Conservation (phyloP, 2,329 filamentous ascomycete genomes). For the Cercospora brassicicola region DNA sequence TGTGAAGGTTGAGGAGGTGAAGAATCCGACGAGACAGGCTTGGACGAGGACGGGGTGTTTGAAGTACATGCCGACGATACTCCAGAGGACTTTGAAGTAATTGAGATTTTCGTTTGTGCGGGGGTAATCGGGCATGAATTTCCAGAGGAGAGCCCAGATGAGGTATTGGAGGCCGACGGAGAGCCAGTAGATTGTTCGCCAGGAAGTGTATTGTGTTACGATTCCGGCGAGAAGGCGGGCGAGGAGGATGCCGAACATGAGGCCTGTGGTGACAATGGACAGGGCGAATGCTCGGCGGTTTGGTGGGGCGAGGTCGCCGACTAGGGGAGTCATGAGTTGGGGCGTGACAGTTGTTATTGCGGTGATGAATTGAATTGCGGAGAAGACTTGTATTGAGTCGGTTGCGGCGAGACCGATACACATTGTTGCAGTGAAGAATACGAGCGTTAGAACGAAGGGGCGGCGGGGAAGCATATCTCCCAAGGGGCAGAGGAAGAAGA, state of each 20-base stretch:
- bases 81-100: conserved; percentile 65
- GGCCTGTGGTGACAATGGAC: conserved; percentile 71
- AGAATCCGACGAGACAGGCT: conserved; percentile 65
- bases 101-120: conserved; percentile 66
- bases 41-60: conserved; percentile 70
- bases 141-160: conserved; percentile 64
- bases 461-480: conserved; percentile 69
- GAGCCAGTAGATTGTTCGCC: conserved; percentile 79
- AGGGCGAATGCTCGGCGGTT: conserved; percentile 67
- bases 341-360: conserved; percentile 80
- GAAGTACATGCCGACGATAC: conserved; percentile 63
- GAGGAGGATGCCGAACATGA: conserved; percentile 73
- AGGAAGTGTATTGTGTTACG: conserved; percentile 69
- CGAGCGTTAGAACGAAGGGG: conserved; percentile 66
- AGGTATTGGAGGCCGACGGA: conserved; percentile 69
- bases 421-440: conserved; percentile 64
- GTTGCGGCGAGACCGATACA: conserved; percentile 73
- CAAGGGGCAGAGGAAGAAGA: conserved; percentile 73
- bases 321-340: conserved; percentile 71
- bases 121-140: conserved; percentile 80
- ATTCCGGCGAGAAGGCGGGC: conserved; percentile 75
- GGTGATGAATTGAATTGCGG: conserved; percentile 69
- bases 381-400: conserved; percentile 62
- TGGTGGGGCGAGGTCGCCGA: conserved; percentile 73
- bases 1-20: conserved; percentile 63